phyloP scores from a whole-genome alignment of 768 basidiomycete species.

The Coprinopsis marcescibilis region DNA sequence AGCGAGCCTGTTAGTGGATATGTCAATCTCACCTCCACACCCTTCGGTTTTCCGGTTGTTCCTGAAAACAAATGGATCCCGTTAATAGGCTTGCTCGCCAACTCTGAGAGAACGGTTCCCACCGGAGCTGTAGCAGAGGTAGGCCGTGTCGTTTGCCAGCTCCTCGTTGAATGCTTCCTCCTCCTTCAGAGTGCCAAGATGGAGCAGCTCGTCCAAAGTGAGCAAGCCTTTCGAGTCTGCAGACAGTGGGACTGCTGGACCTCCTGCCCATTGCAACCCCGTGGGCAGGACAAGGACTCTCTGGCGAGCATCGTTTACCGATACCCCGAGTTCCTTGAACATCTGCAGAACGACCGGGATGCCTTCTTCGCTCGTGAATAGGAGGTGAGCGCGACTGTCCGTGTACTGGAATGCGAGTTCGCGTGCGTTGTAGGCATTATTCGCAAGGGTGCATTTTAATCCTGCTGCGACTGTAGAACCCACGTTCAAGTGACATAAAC shows the following conservation, averaged over 20 bases:
- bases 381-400: conserved; percentile 11
- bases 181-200: conserved; percentile 37
- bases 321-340: conserved; percentile 45
- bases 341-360: conserved; percentile 50
- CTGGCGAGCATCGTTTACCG: conserved; percentile 39
- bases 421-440: conserved; percentile 7
- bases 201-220: conserved; percentile 45
- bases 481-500: not conserved
- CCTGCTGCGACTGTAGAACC: conserved; percentile 14
- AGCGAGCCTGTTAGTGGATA: no score
- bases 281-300: conserved; percentile 53
- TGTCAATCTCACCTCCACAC: conserved; percentile 18
- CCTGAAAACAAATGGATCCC: not conserved
- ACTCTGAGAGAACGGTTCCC: conserved; percentile 32
- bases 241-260: conserved; percentile 23
- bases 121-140: conserved; percentile 31
- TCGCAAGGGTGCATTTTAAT: conserved; percentile 9
- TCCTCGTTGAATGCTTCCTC: conserved; percentile 21
- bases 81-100: not conserved
- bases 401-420: conserved; percentile 15
- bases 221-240: conserved; percentile 27
- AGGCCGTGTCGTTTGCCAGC: conserved; percentile 17
- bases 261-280: conserved; percentile 42
- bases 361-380: conserved; percentile 47
- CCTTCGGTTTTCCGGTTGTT: conserved; percentile 49